A percentile compares a stretch with the other conserved stretches of the same genome.
These are phyloP conservation scores for Pisolithus albus DNA, from an alignment of 768 basidiomycete species.

Conservation along the genomic window DNA sequence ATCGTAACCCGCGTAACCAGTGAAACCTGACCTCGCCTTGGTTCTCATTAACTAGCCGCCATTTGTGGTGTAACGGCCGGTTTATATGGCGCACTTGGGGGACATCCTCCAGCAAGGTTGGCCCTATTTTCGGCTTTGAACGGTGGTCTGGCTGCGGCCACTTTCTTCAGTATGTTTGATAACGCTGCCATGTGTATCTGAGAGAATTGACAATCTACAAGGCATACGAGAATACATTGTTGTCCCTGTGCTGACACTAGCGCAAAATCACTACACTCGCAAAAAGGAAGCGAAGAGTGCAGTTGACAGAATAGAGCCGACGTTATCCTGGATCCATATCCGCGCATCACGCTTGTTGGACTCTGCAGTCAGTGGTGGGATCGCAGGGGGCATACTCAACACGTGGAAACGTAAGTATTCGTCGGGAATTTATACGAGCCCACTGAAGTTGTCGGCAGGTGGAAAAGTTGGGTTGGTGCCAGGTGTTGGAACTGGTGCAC, in stretches of 20 bases:
- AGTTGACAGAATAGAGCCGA: constrained; percentile 2
- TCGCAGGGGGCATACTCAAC: constrained; percentile 56
- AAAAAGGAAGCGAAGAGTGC: constrained; percentile 28
- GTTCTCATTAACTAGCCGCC: constrained; percentile 37
- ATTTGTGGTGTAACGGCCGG: constrained; percentile 43
- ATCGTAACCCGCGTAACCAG: constrained; percentile 6
- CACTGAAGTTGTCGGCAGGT: constrained; percentile 34
- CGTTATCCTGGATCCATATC: constrained; percentile 44
- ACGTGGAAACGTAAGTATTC: constrained; percentile 49
- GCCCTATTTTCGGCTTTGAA: constrained; percentile 63
- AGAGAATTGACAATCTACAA: constrained; percentile 21
- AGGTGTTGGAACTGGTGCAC: constrained; percentile 53
- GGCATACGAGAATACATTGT: constrained; percentile 74
- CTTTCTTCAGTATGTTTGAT: constrained; percentile 66
- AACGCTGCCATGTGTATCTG: background rate
- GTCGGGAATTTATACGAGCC: constrained; percentile 1
- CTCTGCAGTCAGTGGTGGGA: constrained; percentile 63
- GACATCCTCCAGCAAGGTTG: constrained; percentile 42
- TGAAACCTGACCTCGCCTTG: constrained; percentile 21
- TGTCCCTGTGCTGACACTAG: constrained; percentile 49
- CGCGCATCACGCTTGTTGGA: constrained; percentile 59
- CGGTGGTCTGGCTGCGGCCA: constrained; percentile 59
- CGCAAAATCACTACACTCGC: constrained; percentile 36
- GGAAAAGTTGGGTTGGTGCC: constrained; percentile 51
- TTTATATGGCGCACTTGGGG: constrained; percentile 40